Evolutionary conservation across 345 rosid species (phyloP).

Genomic region (Raphanus sativus): DNA sequence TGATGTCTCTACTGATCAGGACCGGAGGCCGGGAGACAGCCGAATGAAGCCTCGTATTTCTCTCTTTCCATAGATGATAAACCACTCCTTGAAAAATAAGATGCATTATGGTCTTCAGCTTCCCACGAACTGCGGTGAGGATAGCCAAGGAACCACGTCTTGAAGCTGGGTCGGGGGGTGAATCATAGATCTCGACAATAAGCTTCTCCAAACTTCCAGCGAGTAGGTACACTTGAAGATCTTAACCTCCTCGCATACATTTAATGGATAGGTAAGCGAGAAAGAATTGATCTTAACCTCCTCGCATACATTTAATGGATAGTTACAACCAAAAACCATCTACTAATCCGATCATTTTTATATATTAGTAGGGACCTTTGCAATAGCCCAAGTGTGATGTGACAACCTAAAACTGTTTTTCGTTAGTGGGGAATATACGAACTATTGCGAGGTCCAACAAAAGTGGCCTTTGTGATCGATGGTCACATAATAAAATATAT

Average conservation of each 20-base stretch:
- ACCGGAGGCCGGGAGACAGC: too few relatives aligned
- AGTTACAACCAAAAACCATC: not conserved
- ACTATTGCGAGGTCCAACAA: conserved; percentile 4
- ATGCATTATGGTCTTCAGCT: too few relatives aligned
- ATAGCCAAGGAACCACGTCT: too few relatives aligned
- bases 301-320: not conserved
- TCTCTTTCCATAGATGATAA: too few relatives aligned
- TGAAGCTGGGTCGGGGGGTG: too few relatives aligned
- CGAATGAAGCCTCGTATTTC: too few relatives aligned
- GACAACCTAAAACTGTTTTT: not conserved
- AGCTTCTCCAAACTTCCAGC: too few relatives aligned
- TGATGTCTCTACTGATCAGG: too few relatives aligned
- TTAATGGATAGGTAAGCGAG: not conserved
- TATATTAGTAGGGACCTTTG: not conserved
- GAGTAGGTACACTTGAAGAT: too few relatives aligned
- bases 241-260: not conserved
- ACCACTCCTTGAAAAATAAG: too few relatives aligned
- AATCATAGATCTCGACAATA: too few relatives aligned
- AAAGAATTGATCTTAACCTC: not conserved
- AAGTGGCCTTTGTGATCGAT: conserved; percentile 1
- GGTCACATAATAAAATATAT: not conserved
- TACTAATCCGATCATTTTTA: not conserved
- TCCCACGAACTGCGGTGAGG: too few relatives aligned
- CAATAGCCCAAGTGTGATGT: not conserved
- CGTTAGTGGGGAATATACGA: not conserved